Conservation (phyloP, 148 eudicot species). For the Camellia lanceoleosa region DNA sequence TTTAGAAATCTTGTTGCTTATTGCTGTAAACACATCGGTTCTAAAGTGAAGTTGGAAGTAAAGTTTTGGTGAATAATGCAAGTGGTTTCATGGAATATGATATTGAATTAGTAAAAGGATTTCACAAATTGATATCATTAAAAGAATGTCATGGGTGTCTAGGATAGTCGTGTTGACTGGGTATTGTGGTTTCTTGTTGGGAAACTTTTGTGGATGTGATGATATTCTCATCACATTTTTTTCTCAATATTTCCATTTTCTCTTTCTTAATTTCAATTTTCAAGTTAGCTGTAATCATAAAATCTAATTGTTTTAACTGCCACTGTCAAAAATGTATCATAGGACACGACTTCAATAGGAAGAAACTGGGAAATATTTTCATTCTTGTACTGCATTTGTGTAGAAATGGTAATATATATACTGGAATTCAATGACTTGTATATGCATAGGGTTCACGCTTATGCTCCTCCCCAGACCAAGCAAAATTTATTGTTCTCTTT, state of each 20-base stretch:
- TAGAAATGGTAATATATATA: not conserved
- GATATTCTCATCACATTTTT: not conserved
- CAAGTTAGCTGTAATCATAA: no score
- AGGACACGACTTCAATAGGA: not conserved
- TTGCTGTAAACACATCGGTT: not conserved
- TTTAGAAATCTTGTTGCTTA: not conserved
- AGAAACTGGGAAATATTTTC: not conserved
- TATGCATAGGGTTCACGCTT: not conserved
- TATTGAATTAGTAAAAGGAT: not conserved
- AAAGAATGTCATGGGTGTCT: not conserved
- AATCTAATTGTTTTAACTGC: not conserved
- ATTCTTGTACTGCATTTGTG: not conserved
- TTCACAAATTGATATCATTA: not conserved
- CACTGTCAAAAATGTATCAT: not conserved
- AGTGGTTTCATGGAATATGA: not conserved
- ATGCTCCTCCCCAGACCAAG: not conserved
- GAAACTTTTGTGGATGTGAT: not conserved
- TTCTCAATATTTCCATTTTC: not conserved
- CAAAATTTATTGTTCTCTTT: not conserved
- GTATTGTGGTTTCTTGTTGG: not conserved
- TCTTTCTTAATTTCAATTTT: not conserved
- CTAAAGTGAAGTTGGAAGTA: not conserved
- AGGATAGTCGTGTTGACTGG: not conserved
- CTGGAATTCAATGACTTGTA: not conserved
- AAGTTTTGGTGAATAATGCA: not conserved